These are phyloP conservation scores for Ascosphaera aggregata DNA, from an alignment of 2,329 filamentous ascomycete species.

Conservation along the genomic window DNA sequence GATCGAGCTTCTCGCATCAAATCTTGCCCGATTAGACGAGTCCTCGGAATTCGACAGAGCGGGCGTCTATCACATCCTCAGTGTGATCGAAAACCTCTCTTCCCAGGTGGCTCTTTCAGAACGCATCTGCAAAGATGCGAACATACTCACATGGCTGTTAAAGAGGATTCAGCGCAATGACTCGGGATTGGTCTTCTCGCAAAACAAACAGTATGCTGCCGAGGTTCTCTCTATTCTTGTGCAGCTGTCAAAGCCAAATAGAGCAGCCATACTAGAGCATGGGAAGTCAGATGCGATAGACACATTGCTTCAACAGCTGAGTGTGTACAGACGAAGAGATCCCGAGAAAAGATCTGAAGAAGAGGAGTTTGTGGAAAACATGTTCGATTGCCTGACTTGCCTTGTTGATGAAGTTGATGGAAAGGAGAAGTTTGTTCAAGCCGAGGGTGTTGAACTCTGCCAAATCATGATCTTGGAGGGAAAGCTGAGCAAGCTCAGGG, in stretches of 20 bases:
- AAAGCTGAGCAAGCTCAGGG: slow-evolving; percentile 55
- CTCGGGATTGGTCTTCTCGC: slow-evolving; percentile 32
- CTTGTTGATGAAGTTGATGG: slow-evolving; percentile 51
- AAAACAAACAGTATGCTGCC: slow-evolving; percentile 90
- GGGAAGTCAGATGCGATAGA: slow-evolving; percentile 42
- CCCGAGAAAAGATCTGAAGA: slow-evolving; percentile 69
- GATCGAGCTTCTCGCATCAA: slow-evolving; percentile 22
- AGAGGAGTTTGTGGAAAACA: slow-evolving; percentile 83
- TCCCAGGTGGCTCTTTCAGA: slow-evolving; percentile 46
- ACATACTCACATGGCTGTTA: slow-evolving; percentile 55
- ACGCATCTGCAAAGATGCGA: slow-evolving; percentile 44
- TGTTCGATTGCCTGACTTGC: slow-evolving; percentile 72
- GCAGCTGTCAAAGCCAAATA: slow-evolving; percentile 47
- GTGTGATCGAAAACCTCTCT: slow-evolving; percentile 63
- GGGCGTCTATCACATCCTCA: slow-evolving; percentile 68
- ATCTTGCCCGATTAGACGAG: slow-evolving; percentile 60
- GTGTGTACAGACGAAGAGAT: slow-evolving; percentile 65
- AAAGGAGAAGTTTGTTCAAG: slow-evolving; percentile 63
- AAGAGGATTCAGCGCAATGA: slow-evolving; percentile 48
- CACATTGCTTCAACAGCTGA: slow-evolving; percentile 55
- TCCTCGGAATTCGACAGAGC: slow-evolving; percentile 45
- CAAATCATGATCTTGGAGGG: slow-evolving; percentile 82
- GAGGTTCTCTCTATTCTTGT: slow-evolving; percentile 78
- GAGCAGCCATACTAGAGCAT: slow-evolving; percentile 31
- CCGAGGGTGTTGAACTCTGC: slow-evolving; percentile 76